Conservation (phyloP, 805 yeast genomes). For the Kodamaea neixiangensis region DNA sequence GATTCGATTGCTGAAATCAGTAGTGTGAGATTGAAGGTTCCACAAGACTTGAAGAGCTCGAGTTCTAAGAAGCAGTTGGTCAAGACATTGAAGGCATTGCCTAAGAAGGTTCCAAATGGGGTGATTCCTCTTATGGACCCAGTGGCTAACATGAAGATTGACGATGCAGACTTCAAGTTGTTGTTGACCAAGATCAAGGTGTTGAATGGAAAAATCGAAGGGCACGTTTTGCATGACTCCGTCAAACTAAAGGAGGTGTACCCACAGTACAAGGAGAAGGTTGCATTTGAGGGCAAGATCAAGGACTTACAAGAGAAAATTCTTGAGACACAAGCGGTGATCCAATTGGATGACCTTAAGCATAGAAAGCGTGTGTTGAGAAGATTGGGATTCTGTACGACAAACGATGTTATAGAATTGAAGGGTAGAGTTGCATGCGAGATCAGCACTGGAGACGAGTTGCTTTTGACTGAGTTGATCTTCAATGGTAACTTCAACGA, state of each 20-base stretch:
- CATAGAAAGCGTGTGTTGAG: conserved; percentile 91
- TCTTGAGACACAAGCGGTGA: conserved; percentile 82
- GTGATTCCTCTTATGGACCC: conserved; percentile 86
- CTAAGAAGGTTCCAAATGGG: conserved; percentile 84
- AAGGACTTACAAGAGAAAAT: conserved; percentile 64
- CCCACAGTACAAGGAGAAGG: conserved; percentile 64
- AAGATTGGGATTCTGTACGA: conserved; percentile 86
- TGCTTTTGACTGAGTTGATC: conserved; percentile 83
- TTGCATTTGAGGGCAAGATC: conserved; percentile 59
- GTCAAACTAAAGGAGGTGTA: conserved; percentile 64
- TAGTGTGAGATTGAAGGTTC: conserved; percentile 77
- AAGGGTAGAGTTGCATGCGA: conserved; percentile 98
- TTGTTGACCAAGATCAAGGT: conserved; percentile 79
- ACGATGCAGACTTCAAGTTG: conserved; percentile 72
- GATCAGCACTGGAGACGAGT: conserved; percentile 87
- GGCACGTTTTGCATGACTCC: conserved; percentile 68
- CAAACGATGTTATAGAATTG: conserved; percentile 86
- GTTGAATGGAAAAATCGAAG: conserved; percentile 67
- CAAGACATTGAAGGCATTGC: conserved; percentile 78
- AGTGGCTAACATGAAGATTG: conserved; percentile 87
- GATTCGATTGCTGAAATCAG: conserved; percentile 75
- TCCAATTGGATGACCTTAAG: conserved; percentile 91
- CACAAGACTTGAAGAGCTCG: conserved; percentile 64
- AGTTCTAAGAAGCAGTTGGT: conserved; percentile 60
- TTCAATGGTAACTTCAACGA: conserved; percentile 96